Conservation (phyloP, 768 basidiomycete species). For the Boletus pseudo-olivaceus region DNA sequence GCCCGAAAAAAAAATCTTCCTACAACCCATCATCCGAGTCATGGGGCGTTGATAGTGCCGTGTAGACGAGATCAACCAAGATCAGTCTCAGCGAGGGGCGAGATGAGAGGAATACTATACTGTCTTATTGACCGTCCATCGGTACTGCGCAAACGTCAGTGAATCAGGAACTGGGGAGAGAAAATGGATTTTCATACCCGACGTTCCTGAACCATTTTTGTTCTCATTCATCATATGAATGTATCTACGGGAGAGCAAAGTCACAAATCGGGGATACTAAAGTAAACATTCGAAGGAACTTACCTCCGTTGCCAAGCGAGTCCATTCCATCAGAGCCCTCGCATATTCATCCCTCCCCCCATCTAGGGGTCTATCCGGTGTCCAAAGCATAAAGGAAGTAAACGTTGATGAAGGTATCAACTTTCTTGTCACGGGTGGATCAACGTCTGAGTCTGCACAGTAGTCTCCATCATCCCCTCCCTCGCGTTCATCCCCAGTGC, state of each 20-base stretch:
- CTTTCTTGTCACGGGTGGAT: conserved; percentile 23
- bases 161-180: not conserved
- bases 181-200: not conserved
- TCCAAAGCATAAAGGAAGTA: conserved; percentile 70
- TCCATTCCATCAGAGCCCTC: conserved; percentile 70
- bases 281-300: conserved; percentile 8
- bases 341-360: conserved; percentile 70
- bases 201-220: not conserved
- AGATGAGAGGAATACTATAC: not conserved
- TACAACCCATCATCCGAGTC: not conserved
- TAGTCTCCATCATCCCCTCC: conserved; percentile 25
- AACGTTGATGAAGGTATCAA: conserved; percentile 55
- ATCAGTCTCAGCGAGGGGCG: not conserved
- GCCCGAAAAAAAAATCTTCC: not conserved
- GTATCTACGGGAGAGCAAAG: conserved; percentile 17
- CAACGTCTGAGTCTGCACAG: not conserved
- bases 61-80: not conserved
- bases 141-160: not conserved
- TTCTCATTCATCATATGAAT: conserved; percentile 22
- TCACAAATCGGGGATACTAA: not conserved
- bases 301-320: conserved; percentile 59
- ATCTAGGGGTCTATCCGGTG: conserved; percentile 67
- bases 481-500: conserved; percentile 26
- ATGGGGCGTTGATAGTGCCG: not conserved
- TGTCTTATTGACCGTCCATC: not conserved